Evolutionary conservation across 169 alveolate genomes (phyloP), one percentile per base, ranked within the genome.

Genomic region (Eimeria sp.): DNA sequence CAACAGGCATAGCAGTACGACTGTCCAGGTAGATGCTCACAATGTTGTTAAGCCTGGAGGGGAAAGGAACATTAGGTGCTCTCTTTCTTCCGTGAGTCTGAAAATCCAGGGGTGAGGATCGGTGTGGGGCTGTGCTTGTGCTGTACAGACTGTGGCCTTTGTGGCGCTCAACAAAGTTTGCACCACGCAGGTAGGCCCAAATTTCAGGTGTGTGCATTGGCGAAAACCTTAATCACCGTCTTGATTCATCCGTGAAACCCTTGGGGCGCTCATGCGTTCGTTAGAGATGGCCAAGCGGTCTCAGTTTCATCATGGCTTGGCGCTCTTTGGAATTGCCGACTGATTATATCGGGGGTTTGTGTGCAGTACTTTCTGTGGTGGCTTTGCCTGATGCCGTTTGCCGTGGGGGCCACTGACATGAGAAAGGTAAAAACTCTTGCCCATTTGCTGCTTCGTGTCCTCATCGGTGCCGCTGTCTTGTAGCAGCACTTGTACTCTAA

Each of bases 91-190:
- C 47, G 49, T 70, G 51, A 70, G 25, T 70, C 1, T 34, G 49
- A 70, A 70, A 25, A 70, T 22, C 80, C 30, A 30, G 6, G 30
- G 3, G 40, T 22, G 63, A 83, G 91, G 11, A 5, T 30, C n/a
- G 57, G n/a, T 80, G 92, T 92, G 83, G 47, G 45, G 51, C 49
- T 70, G 80, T 30, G 80, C 22, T 65, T 82, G 5, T 51, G 65
- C 34, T 95, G 45, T 10, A 18, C 97, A 98, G 98, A 99, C 99
- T 43, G 96, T 98, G 73, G 96, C 98, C 25, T 99, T 99, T 95
- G 99, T 99, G 51, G 99, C 99, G 49, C 98, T 98, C 97, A 99
- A 99, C 97, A 99, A 99, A 97, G 99, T 99, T 9, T 97, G 98
- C 82, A 99, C 99, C 18, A 99, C 96, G 1, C 97, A 96, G 92